Conservation (phyloP, 257 asterid species). For the Przewalskia tangutica region DNA sequence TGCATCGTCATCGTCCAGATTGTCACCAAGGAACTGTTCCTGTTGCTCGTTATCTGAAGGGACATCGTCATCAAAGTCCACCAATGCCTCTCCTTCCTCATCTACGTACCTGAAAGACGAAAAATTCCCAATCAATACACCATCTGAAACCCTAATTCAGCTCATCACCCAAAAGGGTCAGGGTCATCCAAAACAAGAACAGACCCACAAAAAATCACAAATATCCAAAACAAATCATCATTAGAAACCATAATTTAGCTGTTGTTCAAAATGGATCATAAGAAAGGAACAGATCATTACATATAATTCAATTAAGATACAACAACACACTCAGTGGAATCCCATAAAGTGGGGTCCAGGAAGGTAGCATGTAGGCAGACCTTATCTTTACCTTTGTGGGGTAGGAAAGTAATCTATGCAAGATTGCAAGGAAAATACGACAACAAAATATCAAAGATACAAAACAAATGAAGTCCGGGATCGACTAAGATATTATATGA, state of each 20-base stretch:
- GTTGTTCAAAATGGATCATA: not conserved
- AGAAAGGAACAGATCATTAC: not conserved
- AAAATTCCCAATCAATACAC: not conserved
- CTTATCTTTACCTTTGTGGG: too few relatives aligned
- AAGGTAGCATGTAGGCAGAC: too few relatives aligned
- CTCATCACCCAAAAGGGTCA: slow-evolving; percentile 1
- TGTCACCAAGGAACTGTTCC: slow-evolving; percentile 28
- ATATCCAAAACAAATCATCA: not conserved
- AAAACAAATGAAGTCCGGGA: too few relatives aligned
- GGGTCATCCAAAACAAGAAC: not conserved
- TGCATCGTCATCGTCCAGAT: slow-evolving; percentile 30
- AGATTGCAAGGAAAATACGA: too few relatives aligned
- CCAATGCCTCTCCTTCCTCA: slow-evolving; percentile 93
- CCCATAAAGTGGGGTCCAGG: too few relatives aligned
- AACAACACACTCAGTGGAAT: too few relatives aligned
- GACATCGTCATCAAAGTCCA: slow-evolving; percentile 68
- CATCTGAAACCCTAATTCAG: slow-evolving; percentile 7
- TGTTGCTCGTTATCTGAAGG: slow-evolving; percentile 61
- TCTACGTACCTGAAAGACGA: slow-evolving; percentile 48
- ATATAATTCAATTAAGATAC: too few relatives aligned
- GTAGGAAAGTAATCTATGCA: too few relatives aligned
- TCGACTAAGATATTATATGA: too few relatives aligned
- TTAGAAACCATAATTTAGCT: slow-evolving; percentile 1
- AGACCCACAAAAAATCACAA: not conserved
- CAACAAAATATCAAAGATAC: too few relatives aligned